These are phyloP conservation scores for Zygosaccharomyces pseudobailii DNA, from an alignment of 1,139 yeast genomes.

Conservation along the genomic window DNA sequence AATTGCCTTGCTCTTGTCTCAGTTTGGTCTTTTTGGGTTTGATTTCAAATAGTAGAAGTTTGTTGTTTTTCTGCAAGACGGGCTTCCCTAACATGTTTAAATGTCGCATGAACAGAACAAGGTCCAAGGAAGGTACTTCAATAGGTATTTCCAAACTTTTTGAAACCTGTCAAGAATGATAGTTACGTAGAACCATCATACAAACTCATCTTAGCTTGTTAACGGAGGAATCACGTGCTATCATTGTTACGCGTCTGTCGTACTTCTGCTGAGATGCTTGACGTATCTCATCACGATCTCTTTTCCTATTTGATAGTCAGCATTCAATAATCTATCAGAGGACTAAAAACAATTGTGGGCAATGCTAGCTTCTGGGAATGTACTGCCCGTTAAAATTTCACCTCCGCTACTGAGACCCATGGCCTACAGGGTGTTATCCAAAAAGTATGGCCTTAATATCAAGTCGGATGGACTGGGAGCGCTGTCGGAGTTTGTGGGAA, in stretches of 20 bases:
- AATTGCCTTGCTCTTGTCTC: not conserved
- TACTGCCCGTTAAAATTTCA: slow-evolving; percentile 67
- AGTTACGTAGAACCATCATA: too few species aligned
- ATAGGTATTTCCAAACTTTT: not conserved
- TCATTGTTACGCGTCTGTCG: not conserved
- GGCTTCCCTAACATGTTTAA: not conserved
- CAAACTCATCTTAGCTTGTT: not conserved
- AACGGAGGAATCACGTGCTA: not conserved
- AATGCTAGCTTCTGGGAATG: slow-evolving; percentile 28
- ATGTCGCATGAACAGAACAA: not conserved
- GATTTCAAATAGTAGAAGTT: not conserved
- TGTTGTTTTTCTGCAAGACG: not conserved
- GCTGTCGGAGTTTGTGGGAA: slow-evolving; percentile 70
- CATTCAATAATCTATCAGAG: not conserved
- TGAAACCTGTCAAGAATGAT: not conserved
- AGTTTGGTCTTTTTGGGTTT: not conserved
- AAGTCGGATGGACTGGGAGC: slow-evolving; percentile 77
- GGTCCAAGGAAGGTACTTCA: not conserved
- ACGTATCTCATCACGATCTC: not conserved
- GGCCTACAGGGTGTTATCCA: slow-evolving; percentile 84
- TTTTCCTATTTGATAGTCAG: not conserved
- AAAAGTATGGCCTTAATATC: slow-evolving; percentile 86
- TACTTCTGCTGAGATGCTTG: not conserved
- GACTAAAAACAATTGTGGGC: not conserved
- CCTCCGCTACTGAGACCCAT: slow-evolving; percentile 84